Conservation (phyloP, 805 yeast species). For the Jamesozyma lodderae region DNA sequence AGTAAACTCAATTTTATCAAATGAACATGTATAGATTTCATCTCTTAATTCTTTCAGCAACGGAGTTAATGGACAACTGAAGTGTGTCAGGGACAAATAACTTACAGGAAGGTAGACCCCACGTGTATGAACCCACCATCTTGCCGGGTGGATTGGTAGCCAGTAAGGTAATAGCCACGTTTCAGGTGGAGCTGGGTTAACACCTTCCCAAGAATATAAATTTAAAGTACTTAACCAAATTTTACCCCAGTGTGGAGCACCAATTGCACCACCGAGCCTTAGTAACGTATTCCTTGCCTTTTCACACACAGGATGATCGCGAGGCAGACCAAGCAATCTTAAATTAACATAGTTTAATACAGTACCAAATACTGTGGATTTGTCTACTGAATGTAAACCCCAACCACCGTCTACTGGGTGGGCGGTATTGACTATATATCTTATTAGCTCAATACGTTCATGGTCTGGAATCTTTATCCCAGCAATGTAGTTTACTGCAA, state of each 20-base stretch:
- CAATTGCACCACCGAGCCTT: conserved; percentile 80
- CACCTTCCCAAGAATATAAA: conserved; percentile 90
- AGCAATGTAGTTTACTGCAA: conserved; percentile 64
- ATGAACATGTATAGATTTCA: conserved; percentile 70
- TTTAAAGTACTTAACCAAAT: conserved; percentile 77
- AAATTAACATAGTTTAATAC: conserved; percentile 75
- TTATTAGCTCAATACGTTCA: conserved; percentile 56
- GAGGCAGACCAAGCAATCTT: conserved; percentile 66
- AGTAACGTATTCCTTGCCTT: conserved; percentile 66
- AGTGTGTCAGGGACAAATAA: conserved; percentile 53
- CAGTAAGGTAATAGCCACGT: conserved; percentile 78
- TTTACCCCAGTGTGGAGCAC: conserved; percentile 96
- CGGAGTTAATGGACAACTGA: conserved; percentile 52
- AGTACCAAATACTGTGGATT: conserved; percentile 93
- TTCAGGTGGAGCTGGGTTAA: conserved; percentile 97
- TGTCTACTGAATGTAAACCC: conserved; percentile 92
- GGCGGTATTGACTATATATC: conserved; percentile 83
- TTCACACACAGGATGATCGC: conserved; percentile 65
- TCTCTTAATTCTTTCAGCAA: conserved; percentile 55
- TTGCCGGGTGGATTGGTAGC: conserved; percentile 82
- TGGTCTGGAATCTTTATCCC: conserved; percentile 59
- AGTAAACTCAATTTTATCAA: conserved; percentile 56
- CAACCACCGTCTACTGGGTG: conserved; percentile 99
- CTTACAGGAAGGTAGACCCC: conserved; percentile 85
- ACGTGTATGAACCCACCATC: conserved; percentile 99